These are phyloP conservation scores for Chrysoporthe cubensis DNA, from an alignment of 2,329 filamentous ascomycete species.

Conservation along the genomic window DNA sequence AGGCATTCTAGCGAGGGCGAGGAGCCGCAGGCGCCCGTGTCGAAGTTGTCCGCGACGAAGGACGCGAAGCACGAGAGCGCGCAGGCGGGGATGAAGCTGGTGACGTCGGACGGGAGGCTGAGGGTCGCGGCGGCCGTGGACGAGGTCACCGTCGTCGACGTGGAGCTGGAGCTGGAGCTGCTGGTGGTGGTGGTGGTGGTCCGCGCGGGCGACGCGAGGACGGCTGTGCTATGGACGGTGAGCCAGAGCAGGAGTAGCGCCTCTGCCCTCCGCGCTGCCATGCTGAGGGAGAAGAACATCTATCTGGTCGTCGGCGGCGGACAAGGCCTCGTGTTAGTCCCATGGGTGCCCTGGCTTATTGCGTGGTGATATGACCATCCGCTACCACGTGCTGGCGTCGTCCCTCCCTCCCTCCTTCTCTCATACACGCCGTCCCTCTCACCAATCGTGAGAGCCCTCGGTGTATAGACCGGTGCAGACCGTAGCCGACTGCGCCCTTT, in stretches of 20 bases:
- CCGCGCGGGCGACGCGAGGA: background rate
- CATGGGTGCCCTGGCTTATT: background rate
- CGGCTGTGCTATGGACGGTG: background rate
- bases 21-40: conserved; percentile 50
- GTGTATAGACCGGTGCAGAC: background rate
- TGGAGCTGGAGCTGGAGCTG: conserved; percentile 35
- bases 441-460: background rate
- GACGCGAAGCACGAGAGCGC: conserved; percentile 63
- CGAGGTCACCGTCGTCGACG: conserved; percentile 36
- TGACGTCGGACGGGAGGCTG: conserved; percentile 44
- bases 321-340: background rate
- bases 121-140: conserved; percentile 31
- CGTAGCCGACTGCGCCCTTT: background rate
- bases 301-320: conserved; percentile 31
- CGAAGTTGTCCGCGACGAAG: conserved; percentile 66
- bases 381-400: background rate
- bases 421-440: too few relatives aligned
- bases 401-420: background rate
- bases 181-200: background rate
- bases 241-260: conserved; percentile 24
- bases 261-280: conserved; percentile 38
- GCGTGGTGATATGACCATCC: background rate
- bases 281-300: conserved; percentile 49
- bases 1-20: conserved; percentile 63
- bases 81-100: conserved; percentile 58